Base-by-base conservation (phyloP, 768 basidiomycete species). In the Trametes coccinea region DNA sequence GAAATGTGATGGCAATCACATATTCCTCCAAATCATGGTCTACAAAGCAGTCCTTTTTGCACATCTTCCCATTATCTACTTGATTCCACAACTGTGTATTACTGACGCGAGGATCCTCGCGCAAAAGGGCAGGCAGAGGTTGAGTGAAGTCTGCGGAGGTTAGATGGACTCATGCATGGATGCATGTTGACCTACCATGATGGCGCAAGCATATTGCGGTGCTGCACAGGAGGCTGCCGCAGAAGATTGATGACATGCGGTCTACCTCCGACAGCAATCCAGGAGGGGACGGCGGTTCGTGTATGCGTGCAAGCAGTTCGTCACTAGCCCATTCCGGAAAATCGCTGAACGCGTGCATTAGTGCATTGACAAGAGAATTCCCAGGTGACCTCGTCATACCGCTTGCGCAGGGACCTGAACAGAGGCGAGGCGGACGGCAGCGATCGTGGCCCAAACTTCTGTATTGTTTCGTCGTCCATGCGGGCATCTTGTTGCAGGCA, bases 151-250 rank as follows among this genome's bases (percentile, higher is more conserved):
- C 34, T 37, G 34, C 11, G 11, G 34, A 37, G 34, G 11, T 6
- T 6, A 37, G 34, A 37, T 11, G 5, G 34, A 6, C 5, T 37
- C 34, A 37, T 5, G 6, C 34, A 11, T 11, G 34, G 34, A 22
- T 22, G 22, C 22, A 37, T 37, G 34, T 6, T 11, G 11, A 37
- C 34, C 27, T 66, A 77, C 73, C 59, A 59, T 84, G 11, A 37
- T 37, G 84, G 0, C 76, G 69, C 10, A 67, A 56, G 62, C 84
- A 85, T 22, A 60, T 64, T 0, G 77, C 68, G 14, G 73, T 66
- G 5, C 83, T 50, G 45, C 84, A 85, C 39, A 76, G 77, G 5
- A 80, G 34, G 11, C 34, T 37, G 34, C 11, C 6, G 34, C 84
- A 85, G 53, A 84, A 84, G 4, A 67, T 22, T 9, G 40, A 65